Conservation (phyloP, 345 rosid genomes). For the Gossypium bickii region DNA sequence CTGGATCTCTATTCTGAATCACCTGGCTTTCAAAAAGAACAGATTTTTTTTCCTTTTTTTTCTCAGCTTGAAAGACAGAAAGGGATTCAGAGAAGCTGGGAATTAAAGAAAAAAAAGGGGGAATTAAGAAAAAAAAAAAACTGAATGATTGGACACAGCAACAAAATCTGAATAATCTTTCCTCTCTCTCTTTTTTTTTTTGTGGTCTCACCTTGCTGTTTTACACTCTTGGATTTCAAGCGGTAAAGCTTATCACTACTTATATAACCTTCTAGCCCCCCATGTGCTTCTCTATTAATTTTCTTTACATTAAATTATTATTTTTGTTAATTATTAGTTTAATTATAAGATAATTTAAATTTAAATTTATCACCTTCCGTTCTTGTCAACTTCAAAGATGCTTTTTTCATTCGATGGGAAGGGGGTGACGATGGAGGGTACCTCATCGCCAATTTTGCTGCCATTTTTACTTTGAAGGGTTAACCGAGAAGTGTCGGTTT, state of each 20-base stretch:
- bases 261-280: slow-evolving; percentile 36
- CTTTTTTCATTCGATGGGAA: slow-evolving; percentile 14
- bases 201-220: slow-evolving; percentile 28
- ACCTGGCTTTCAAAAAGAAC: slow-evolving; percentile 31
- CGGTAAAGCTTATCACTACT: slow-evolving; percentile 19
- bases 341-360: not conserved
- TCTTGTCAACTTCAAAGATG: slow-evolving; percentile 23
- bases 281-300: slow-evolving; percentile 4
- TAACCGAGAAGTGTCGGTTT: slow-evolving; percentile 17
- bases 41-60: not conserved
- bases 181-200: not conserved
- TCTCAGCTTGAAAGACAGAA: slow-evolving; percentile 36
- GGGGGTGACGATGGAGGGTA: not conserved
- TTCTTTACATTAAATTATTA: not conserved
- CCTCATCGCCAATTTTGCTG: slow-evolving; percentile 16
- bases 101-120: slow-evolving; percentile 4
- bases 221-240: slow-evolving; percentile 28
- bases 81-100: slow-evolving; percentile 36
- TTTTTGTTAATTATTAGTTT: not conserved
- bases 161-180: not conserved
- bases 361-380: not conserved
- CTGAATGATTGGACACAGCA: slow-evolving; percentile 13
- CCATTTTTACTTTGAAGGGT: not conserved
- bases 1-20: slow-evolving; percentile 44
- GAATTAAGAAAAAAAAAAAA: not conserved